Conservation (phyloP, 352 stramenopile species). For the Phytophthora aleatoria region DNA sequence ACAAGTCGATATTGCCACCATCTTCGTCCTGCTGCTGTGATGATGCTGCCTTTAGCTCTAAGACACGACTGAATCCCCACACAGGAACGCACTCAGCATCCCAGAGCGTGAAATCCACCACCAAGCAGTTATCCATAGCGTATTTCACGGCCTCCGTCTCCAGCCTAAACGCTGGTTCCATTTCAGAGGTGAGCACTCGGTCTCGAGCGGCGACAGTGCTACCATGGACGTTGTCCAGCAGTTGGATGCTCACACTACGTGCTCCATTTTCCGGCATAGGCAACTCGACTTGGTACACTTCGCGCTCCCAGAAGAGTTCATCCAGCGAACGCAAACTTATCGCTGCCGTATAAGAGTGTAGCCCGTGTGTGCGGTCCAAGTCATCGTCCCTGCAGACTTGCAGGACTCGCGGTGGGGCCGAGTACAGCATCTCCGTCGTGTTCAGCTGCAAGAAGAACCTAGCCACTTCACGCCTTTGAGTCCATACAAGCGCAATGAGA, state of each 20-base stretch:
- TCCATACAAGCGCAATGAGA: constrained; percentile 59
- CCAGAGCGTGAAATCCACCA: constrained; percentile 68
- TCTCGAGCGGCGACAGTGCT: constrained; percentile 38
- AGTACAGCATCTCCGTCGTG: constrained; percentile 51
- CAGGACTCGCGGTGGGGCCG: constrained; percentile 36
- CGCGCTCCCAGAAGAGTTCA: constrained; percentile 53
- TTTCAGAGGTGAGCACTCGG: constrained; percentile 38
- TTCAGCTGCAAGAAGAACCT: constrained; percentile 58
- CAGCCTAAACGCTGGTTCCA: constrained; percentile 29
- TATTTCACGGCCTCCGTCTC: constrained; percentile 51
- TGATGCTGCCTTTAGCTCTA: constrained; percentile 23
- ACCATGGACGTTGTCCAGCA: constrained; percentile 47
- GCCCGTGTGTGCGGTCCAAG: constrained; percentile 32
- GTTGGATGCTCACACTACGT: constrained; percentile 13
- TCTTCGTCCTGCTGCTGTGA: constrained; percentile 12
- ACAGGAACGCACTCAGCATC: constrained; percentile 51
- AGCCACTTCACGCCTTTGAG: constrained; percentile 43
- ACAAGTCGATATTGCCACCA: constrained; percentile 20
- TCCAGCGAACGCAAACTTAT: constrained; percentile 52
- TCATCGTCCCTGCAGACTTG: constrained; percentile 52
- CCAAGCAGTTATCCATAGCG: constrained; percentile 39
- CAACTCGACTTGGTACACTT: constrained; percentile 56
- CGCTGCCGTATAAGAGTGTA: constrained; percentile 56
- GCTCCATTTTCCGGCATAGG: constrained; percentile 3
- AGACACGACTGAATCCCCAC: constrained; percentile 48